Evolutionary conservation across 1,139 yeast genomes (phyloP).

Genomic region (Diutina neorugosa): DNA sequence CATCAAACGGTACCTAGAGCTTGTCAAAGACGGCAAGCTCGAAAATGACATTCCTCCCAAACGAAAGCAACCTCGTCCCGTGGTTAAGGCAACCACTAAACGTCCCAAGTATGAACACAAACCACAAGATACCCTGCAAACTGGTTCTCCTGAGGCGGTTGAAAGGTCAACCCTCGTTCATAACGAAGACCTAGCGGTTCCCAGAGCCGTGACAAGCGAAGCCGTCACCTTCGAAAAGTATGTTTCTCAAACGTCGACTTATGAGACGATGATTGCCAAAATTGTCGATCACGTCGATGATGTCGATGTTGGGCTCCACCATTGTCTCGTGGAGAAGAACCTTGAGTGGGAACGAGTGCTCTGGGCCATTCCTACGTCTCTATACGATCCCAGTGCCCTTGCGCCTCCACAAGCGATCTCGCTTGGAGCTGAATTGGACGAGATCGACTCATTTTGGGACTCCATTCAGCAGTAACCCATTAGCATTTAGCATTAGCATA

Average conservation of each 20-base stretch:
- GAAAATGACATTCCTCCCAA: background rate
- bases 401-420: background rate
- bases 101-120: background rate
- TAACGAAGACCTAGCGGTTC: background rate
- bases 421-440: background rate
- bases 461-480: background rate
- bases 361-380: background rate
- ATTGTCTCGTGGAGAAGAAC: background rate
- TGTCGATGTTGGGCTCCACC: background rate
- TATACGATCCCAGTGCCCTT: background rate
- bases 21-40: background rate
- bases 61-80: background rate
- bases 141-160: too few species aligned
- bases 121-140: too few species aligned
- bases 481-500: background rate
- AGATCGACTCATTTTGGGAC: slow-evolving; percentile 1
- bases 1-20: background rate
- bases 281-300: background rate
- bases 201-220: background rate
- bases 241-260: background rate
- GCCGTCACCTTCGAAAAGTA: background rate
- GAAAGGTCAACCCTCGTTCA: background rate
- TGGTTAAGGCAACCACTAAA: background rate
- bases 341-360: background rate
- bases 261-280: background rate